phyloP scores from a whole-genome alignment of 2,329 filamentous ascomycete species.

The Mycosphaerella sp. region DNA sequence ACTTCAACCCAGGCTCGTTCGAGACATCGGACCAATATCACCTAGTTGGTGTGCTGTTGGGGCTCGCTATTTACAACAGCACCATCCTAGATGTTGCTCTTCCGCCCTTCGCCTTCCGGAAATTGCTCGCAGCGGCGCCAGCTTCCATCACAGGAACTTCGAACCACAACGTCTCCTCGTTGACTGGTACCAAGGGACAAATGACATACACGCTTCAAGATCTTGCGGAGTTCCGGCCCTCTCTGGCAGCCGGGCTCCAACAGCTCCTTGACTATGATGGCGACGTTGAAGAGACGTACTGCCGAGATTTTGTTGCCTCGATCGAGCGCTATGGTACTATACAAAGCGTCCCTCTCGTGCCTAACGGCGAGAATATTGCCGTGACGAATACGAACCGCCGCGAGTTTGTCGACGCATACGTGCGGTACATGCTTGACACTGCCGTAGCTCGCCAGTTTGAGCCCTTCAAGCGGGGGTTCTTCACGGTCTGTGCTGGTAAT shows the following conservation, averaged over 20 bases:
- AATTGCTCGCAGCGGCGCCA: conserved; percentile 74
- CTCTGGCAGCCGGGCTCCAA: conserved; percentile 66
- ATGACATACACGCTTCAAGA: conserved; percentile 76
- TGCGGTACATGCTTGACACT: conserved; percentile 71
- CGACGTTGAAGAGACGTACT: conserved; percentile 73
- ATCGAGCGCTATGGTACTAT: conserved; percentile 69
- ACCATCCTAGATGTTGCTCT: conserved; percentile 85
- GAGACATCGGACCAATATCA: conserved; percentile 91
- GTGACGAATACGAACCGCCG: conserved; percentile 80
- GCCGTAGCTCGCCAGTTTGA: conserved; percentile 79
- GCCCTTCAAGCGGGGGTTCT: conserved; percentile 90
- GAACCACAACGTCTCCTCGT: conserved; percentile 38
- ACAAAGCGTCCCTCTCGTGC: conserved; percentile 62
- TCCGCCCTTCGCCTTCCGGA: conserved; percentile 83
- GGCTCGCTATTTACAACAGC: conserved; percentile 89
- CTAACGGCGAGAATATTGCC: conserved; percentile 63
- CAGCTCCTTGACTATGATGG: conserved; percentile 77
- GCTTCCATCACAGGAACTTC: conserved; percentile 52
- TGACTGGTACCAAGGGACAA: conserved; percentile 32
- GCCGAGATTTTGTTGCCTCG: conserved; percentile 73
- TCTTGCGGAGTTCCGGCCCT: conserved; percentile 72
- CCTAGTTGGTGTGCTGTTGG: conserved; percentile 78
- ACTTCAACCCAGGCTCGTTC: conserved; percentile 86
- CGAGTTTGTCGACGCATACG: conserved; percentile 82
- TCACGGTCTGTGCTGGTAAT: conserved; percentile 83